These are phyloP conservation scores for Metarhizium guizhouense DNA, from an alignment of 2,329 filamentous ascomycete genomes.

Conservation along the genomic window DNA sequence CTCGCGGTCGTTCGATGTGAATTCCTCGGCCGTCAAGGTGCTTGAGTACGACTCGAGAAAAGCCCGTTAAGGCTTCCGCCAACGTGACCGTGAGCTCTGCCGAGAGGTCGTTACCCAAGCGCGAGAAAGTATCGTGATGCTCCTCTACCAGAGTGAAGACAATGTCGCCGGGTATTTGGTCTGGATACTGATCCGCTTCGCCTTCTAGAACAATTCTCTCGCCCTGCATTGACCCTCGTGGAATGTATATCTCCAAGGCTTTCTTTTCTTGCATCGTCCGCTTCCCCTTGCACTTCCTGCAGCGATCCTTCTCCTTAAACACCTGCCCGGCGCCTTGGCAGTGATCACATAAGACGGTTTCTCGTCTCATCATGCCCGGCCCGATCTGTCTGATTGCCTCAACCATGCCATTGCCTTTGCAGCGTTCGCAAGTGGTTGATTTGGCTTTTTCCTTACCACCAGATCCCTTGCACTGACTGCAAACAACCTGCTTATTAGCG, in stretches of 20 bases:
- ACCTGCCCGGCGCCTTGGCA: constrained; percentile 80
- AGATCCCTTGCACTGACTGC: constrained; percentile 74
- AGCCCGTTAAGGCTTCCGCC: constrained; percentile 76
- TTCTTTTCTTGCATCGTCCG: constrained; percentile 83
- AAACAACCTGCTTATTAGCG: constrained; percentile 89
- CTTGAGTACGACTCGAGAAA: constrained; percentile 81
- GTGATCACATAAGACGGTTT: constrained; percentile 69
- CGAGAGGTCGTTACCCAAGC: constrained; percentile 75
- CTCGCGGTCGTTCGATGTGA: constrained; percentile 66
- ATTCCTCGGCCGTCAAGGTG: constrained; percentile 93
- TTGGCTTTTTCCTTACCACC: constrained; percentile 92
- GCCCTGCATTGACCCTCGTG: constrained; percentile 74
- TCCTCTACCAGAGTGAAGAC: constrained; percentile 81
- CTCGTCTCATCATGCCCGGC: constrained; percentile 75
- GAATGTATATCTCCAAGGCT: constrained; percentile 92
- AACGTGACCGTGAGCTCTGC: constrained; percentile 75
- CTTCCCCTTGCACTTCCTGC: constrained; percentile 97
- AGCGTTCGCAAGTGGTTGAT: constrained; percentile 71
- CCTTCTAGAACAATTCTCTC: constrained; percentile 86
- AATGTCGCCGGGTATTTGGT: constrained; percentile 85
- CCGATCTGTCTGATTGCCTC: constrained; percentile 76
- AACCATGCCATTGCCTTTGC: constrained; percentile 70
- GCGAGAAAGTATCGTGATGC: constrained; percentile 71
- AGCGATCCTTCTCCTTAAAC: constrained; percentile 93
- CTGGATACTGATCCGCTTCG: constrained; percentile 87